Base-by-base conservation (phyloP, 1,284 basidiomycete genomes). In the Coriolopsis trogii region DNA sequence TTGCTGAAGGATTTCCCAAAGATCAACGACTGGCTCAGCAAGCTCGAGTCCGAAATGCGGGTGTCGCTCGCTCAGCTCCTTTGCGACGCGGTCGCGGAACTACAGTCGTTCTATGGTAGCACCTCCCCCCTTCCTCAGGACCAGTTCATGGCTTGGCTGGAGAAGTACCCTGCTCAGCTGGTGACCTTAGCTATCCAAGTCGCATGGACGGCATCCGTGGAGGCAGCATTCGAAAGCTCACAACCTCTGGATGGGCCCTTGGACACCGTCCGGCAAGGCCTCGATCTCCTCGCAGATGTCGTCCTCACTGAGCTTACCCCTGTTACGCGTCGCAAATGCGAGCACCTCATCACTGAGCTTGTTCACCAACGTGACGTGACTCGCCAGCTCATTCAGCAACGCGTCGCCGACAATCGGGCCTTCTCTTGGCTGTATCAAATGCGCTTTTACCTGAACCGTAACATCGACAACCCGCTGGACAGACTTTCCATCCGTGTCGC, bases 401-500 rank as follows among this genome's bases (percentile, higher is more conserved):
- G 76, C n/a, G 80, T 91, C 9, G 58, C 73, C 1, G 85, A 89
- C 55, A 73, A 82, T 52, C 85, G 84, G 59, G 81, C 82, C 50
- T 99, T 99, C 69, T 82, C 85, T 6, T 99, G 97, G 97, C 77
- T 98, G 9, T 97, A 94, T 62, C 95, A 99, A 68, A 98, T 99
- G 96, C 91, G 97, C 7, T 99, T 95, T 77, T 98, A 99, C 69
- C 80, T 97, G 39, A 87, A 97, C 63, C 76, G 78, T 13, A 68
- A 73, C 0, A 67, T 82, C 12, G 82, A 87, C 31, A 88, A 91
- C 60, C 89, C 94, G 0, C 76, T 97, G 34, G 85, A 95, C 23
- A 78, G 93, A 23, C 77, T 98, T 15, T 75, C 80, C 8, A 89
- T 98, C 56, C 85, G 84, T 53, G 91, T 93, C 62, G 96, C 97